Evolutionary conservation across 2,329 filamentous ascomycete genomes (phyloP).

Genomic region (Neoascochyta sp.): DNA sequence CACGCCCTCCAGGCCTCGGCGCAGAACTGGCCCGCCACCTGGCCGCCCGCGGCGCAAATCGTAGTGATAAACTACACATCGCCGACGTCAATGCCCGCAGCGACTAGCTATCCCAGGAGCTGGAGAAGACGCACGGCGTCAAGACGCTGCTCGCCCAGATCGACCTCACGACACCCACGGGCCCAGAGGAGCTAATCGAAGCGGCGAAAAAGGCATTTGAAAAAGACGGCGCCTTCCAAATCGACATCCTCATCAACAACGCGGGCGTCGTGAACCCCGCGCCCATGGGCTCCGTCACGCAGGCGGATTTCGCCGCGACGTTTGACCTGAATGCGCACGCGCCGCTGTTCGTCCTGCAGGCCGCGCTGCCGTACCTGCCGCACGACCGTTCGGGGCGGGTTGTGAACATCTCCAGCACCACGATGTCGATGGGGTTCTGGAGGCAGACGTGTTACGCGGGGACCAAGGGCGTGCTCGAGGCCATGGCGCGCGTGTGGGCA

Average conservation of each 20-base stretch:
- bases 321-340: conserved; percentile 55
- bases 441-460: conserved; percentile 58
- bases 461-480: conserved; percentile 60
- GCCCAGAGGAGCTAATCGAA: conserved; percentile 55
- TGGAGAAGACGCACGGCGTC: conserved; percentile 55
- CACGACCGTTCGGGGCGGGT: conserved; percentile 60
- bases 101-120: conserved; percentile 50
- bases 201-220: conserved; percentile 55
- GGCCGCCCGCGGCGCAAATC: conserved; percentile 64
- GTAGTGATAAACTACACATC: conserved; percentile 69
- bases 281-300: conserved; percentile 39
- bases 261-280: conserved; percentile 65
- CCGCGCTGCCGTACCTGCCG: conserved; percentile 63
- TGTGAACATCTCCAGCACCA: conserved; percentile 57
- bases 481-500: conserved; percentile 62
- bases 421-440: conserved; percentile 51
- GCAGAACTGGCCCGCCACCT: conserved; percentile 62
- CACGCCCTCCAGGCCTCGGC: conserved; percentile 60
- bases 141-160: conserved; percentile 60
- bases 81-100: conserved; percentile 50
- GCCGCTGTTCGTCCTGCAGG: conserved; percentile 65
- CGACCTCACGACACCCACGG: conserved; percentile 59
- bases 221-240: conserved; percentile 52
- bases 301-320: conserved; percentile 57
- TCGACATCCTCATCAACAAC: conserved; percentile 82